A percentile compares a stretch with the other conserved stretches of the same genome.
Evolutionary conservation across 495 filamentous ascomycete species (phyloP).

Genomic region (Penicillium canescens): DNA sequence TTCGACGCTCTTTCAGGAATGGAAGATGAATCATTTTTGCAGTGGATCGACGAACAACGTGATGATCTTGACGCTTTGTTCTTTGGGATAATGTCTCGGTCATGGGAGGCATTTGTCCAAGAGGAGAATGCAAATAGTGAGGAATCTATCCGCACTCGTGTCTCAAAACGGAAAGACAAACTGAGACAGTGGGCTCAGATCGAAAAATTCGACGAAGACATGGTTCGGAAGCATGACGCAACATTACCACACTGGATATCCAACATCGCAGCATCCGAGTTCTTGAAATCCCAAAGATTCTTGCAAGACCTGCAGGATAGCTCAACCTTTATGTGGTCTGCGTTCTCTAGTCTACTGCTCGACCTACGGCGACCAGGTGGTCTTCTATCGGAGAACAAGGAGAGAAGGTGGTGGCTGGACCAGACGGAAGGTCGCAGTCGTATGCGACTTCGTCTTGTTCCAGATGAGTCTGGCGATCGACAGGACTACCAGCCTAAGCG

Average conservation of each 20-base stretch:
- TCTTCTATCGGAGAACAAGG: conserved; percentile 64
- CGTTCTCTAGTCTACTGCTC: conserved; percentile 70
- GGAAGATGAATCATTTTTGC: conserved; percentile 81
- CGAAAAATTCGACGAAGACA: conserved; percentile 64
- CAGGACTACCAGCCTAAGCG: conserved; percentile 86
- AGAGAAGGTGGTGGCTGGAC: conserved; percentile 85
- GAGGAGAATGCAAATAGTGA: conserved; percentile 76
- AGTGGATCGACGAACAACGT: conserved; percentile 85
- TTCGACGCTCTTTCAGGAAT: conserved; percentile 84
- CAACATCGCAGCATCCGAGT: conserved; percentile 90
- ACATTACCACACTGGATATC: conserved; percentile 87
- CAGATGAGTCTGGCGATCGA: conserved; percentile 65
- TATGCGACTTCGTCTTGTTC: conserved; percentile 84
- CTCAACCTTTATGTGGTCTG: conserved; percentile 67
- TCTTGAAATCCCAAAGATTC: conserved; percentile 83
- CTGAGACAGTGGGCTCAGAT: conserved; percentile 75
- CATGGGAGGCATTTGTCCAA: conserved; percentile 82
- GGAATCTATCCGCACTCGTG: conserved; percentile 65
- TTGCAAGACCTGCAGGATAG: conserved; percentile 93
- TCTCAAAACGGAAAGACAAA: conserved; percentile 75
- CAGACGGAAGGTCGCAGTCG: conserved; percentile 94
- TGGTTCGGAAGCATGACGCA: conserved; percentile 75
- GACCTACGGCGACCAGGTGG: conserved; percentile 76
- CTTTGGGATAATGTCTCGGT: conserved; percentile 70
- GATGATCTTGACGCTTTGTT: conserved; percentile 79